A percentile compares a stretch with the other conserved stretches of the same genome.
Evolutionary conservation across 2,329 filamentous ascomycete genomes (phyloP).

Genomic region (Chaetomium olivaceum): DNA sequence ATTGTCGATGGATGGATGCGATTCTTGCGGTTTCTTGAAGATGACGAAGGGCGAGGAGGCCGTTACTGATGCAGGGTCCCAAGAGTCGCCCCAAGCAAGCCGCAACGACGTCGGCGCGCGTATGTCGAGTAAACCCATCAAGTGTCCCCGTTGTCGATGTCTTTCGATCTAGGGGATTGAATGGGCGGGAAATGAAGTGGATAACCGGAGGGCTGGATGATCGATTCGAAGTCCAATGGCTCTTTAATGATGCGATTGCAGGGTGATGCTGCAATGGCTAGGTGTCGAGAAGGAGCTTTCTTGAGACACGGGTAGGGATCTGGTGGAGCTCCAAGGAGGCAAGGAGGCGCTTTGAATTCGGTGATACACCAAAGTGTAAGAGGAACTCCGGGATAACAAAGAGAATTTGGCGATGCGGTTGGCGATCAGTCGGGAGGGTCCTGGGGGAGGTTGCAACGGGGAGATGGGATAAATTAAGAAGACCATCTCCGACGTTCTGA

Average conservation of each 20-base stretch:
- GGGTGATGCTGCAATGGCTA: constrained; percentile 16
- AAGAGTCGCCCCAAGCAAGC: constrained; percentile 37
- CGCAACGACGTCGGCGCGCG: constrained; percentile 50
- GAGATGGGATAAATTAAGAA: neutral
- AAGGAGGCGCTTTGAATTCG: constrained; percentile 3
- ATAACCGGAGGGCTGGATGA: neutral
- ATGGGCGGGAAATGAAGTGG: neutral
- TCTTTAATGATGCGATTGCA: constrained; percentile 2
- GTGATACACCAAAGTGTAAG: constrained; percentile 1
- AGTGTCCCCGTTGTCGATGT: constrained; percentile 27
- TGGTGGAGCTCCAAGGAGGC: constrained; percentile 9
- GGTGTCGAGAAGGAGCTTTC: neutral
- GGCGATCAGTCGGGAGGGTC: neutral
- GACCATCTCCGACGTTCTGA: neutral
- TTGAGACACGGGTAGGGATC: constrained; percentile 8
- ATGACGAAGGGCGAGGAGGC: constrained; percentile 44
- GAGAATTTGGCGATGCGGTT: constrained; percentile 4
- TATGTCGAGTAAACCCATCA: constrained; percentile 39
- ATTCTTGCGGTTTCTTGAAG: constrained; percentile 46
- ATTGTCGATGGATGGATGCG: constrained; percentile 67
- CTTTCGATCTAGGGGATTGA: constrained; percentile 1
- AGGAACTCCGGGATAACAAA: neutral
- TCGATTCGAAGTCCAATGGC: neutral
- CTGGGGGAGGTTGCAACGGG: neutral
- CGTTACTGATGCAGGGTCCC: constrained; percentile 32